Evolutionary conservation across 1,139 yeast genomes (phyloP), one percentile per base, ranked within the genome.

Genomic region (Suhomyces guaymorum): DNA sequence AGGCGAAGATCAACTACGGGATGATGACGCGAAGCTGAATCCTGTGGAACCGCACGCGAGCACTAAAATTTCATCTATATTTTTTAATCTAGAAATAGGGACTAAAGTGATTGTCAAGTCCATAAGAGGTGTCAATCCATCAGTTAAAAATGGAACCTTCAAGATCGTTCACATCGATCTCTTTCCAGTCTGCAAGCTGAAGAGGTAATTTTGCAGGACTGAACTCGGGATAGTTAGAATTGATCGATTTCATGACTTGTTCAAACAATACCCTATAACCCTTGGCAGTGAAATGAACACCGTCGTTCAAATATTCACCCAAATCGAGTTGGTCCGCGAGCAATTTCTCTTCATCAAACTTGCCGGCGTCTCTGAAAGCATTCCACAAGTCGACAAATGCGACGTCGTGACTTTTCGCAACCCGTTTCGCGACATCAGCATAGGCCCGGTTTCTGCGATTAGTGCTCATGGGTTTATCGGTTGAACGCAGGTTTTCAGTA

Each of bases 221-320:
- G 3, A 61, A 55, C 19, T 78, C 75, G 0, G 87, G 84, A 47
- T 70, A 81, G 13, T 52, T 28, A 1, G 42, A 35, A 2, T 55
- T 48, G 18, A 82, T 75, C 2, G 61, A 50, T 8, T 54, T 44
- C 33, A 66, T 41, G 8, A 82, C 39, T 23, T 59, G 68, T 9
- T 70, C 60, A 48, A 57, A 81, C 43, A 79, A 55, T 2, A 84
- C 39, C 39, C 61, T 58, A 54, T 85, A 85, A 0, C 81, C 87
- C n/a, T 58, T 52, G 0, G 80, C 78, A 2, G 76, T 68, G 52
- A 71, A 82, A 54, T 87, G 96, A 27, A 87, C 59, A 0, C 95
- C 95, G 50, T 84, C 92, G 7, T 51, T 15, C 10, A 64, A 42
- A 18, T 53, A 49, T 5, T 42, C 44, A 1, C 42, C 39, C 35